Evolutionary conservation across 2,329 filamentous ascomycete species (phyloP), one percentile per base, ranked within the genome.

Genomic region (Pyrenophora teres): DNA sequence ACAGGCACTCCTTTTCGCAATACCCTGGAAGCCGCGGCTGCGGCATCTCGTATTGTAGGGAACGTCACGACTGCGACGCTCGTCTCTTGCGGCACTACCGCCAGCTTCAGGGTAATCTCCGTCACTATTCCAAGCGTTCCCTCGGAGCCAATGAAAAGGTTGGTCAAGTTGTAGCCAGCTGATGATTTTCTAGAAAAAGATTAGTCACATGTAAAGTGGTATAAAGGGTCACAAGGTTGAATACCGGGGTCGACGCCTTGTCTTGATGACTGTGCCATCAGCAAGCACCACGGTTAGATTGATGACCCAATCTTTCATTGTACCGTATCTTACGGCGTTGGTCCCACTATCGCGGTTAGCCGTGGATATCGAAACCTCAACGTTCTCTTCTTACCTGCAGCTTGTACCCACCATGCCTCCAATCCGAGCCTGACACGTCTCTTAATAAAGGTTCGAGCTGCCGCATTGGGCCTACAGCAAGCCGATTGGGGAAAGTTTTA

Each of bases 271-370:
- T 0, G 83, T 87, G 1, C 89, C 89, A 63, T 93, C 89, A 8
- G 89, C 86, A 23, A 93, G 81, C 1, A 93, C 89, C 1, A 92
- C 87, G 0, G 89, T 93, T 50, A 93, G 74, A 64, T 92, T 92
- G 66, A 93, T 85, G 21, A 93, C 88, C 88, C 89, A 92, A 65
- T 93, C 89, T 68, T 90, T 91, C 89, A 93, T 93, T 0, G 89
- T 92, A 6, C 89, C 89, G 66, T 93, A 93, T 60, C 85, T 82
- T 35, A 92, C 88, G 2, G 88, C 88, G 64, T 92, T 92, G 0
- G 89, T 93, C 2, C 89, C 89, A 10, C 85, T 87, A 67, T 18
- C 9, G 36, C 3, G 3, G 33, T 70, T 37, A 68, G 62, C 43
- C 16, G 3, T 38, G n/a, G 12, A 27, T 46, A 32, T 30, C 10